Base-by-base conservation (phyloP, 75 land plant species). In the Larix kaempferi region DNA sequence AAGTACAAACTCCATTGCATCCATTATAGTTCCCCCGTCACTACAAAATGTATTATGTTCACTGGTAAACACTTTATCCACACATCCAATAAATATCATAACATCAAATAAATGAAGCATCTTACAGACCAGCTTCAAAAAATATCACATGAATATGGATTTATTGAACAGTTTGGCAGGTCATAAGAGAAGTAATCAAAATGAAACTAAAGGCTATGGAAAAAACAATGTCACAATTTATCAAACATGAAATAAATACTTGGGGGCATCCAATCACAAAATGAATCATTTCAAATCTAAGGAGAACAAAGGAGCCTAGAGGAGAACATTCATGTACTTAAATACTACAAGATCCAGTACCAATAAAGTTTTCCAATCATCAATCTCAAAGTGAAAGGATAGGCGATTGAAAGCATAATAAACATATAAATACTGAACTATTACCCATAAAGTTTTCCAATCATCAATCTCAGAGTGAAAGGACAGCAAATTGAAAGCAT, bases 1-100 rank as follows among this genome's bases (percentile, higher is more conserved):
- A 65, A 96, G 89, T 19, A 94, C 95, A 87, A 96, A 96, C 76
- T 96, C 99, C 23, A 96, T 89, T 82, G 98, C 94, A 86, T 96
- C 98, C 81, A 77, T 85, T 55, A 92, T 92, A 81, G 84, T 90
- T 55, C 94, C 98, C 52, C 89, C 99, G 76, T 91, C 98, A 79
- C 99, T 96, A 80, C 54, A 83, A 59, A 58, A 19, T 49, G 61
- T 26, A 75, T 10, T 39, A 39, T 67, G 37, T 67, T 11, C 6
- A 35, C 37, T 5, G 37, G 21, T 7, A 21, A 19, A 19, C 10
- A 67, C 44, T 15, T 19, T 37, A 39, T 29, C 39, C 33, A 17
- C 6, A 67, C 3, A 12, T n/a, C 21, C 23, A 69, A 39, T 39
- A 19, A 41, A n/a, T n/a, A 69, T 39, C 14, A 35, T 2, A 0